Evolutionary conservation across 2,329 filamentous ascomycete genomes (phyloP), one percentile per base, ranked within the genome.

Genomic region (Alternaria ethzedia): DNA sequence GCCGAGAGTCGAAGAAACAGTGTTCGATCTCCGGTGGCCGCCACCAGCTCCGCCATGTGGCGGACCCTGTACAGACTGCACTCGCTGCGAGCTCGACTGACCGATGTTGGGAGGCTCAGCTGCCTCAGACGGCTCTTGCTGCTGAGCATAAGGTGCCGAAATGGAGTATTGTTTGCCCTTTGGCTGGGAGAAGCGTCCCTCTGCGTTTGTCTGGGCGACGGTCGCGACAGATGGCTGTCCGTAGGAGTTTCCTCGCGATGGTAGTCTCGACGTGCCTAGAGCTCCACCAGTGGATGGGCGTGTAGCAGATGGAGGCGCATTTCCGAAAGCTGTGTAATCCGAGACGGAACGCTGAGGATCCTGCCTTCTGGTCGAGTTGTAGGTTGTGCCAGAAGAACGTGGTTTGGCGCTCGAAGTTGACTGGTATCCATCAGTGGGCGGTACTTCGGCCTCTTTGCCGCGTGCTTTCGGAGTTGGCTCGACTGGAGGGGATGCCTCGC

Each of bases 181-280:
- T 69, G 80, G 86, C 82, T 97, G 95, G 69, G 96, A 92, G 73
- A 98, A 93, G 67, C 91, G 91, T 67, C 94, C 95, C 78, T 97
- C 92, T 5, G 88, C 94, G 79, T 96, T 97, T 56, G 94, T 96
- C 70, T 91, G 90, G 52, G 94, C 94, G 64, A 97, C 90, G 51
- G 93, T 89, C 28, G 96, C 94, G 59, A 93, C 93, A 49, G 90
- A 90, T 52, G 95, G 96, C 80, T 96, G 93, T 68, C 93, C 93
- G 79, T 98, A 97, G 61, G 92, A 91, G 78, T 85, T 85, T 44
- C 91, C 86, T 68, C 91, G 88, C 69, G 90, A 93, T 68, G 92
- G 91, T 54, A 96, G 86, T 65, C 88, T 78, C 76, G 82, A 80
- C 57, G 82, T 85, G 66, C 82, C 84, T 59, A 95, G 89, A 3